phyloP scores from a whole-genome alignment of 768 basidiomycete species.

The Naganishia antarctica region DNA sequence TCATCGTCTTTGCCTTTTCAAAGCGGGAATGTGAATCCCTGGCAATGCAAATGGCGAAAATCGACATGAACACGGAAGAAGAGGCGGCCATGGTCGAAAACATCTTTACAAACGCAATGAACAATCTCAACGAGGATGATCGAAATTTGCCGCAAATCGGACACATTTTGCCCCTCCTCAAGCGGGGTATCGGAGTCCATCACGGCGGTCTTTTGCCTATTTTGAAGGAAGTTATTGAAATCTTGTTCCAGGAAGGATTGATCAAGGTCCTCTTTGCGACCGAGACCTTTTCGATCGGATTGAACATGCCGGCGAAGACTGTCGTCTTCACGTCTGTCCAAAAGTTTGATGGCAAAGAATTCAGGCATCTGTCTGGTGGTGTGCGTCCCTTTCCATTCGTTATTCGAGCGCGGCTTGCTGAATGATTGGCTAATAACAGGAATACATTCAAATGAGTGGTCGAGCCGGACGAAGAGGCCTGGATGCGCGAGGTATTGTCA shows the following conservation, averaged over 20 bases:
- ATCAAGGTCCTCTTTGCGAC: slow-evolving; percentile 97
- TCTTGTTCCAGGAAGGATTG: slow-evolving; percentile 87
- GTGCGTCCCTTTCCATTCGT: slow-evolving; percentile 33
- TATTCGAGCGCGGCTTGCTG: not conserved
- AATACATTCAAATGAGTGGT: slow-evolving; percentile 99
- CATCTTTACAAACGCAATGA: slow-evolving; percentile 87
- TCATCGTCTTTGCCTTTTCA: slow-evolving; percentile 93
- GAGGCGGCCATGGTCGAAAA: slow-evolving; percentile 79
- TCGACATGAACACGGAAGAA: slow-evolving; percentile 87
- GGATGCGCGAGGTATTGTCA: slow-evolving; percentile 97
- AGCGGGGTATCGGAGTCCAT: slow-evolving; percentile 92
- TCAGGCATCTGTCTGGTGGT: slow-evolving; percentile 71
- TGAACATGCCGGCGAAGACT: slow-evolving; percentile 99
- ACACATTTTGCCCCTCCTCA: slow-evolving; percentile 80
- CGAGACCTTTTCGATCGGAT: slow-evolving; percentile 62
- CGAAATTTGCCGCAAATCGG: slow-evolving; percentile 77
- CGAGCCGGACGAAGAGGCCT: slow-evolving; percentile 93
- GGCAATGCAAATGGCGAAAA: slow-evolving; percentile 85
- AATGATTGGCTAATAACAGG: slow-evolving; percentile 53
- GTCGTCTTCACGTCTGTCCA: slow-evolving; percentile 93
- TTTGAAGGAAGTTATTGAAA: slow-evolving; percentile 94
- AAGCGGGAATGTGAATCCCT: slow-evolving; percentile 91
- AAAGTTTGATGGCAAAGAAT: slow-evolving; percentile 94
- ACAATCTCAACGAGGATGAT: slow-evolving; percentile 83
- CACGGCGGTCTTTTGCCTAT: slow-evolving; percentile 94